Conservation (phyloP, 164 flowering plant species). For the Sedum album region DNA sequence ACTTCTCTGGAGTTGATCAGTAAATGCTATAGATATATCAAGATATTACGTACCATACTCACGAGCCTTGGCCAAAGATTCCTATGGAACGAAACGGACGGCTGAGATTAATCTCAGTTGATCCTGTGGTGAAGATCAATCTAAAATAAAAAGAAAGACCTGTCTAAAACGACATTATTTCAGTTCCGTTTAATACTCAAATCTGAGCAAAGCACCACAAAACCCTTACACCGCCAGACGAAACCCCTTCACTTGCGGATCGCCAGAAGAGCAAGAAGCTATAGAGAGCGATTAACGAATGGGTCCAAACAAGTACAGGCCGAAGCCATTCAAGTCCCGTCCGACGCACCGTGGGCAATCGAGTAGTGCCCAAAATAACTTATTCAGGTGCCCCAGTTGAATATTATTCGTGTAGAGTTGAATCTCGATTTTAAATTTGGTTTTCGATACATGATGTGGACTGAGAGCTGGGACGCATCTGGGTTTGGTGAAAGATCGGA, state of each 20-base stretch:
- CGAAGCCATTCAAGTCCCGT: conserved; percentile 34
- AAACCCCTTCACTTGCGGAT: neutral
- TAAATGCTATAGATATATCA: neutral
- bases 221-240: neutral
- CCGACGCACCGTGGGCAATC: conserved; percentile 45
- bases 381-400: conserved; percentile 19
- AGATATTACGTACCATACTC: neutral
- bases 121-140: neutral
- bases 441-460: neutral
- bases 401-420: no score
- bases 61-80: neutral
- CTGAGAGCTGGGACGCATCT: neutral
- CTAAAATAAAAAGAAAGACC: no score
- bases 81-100: neutral
- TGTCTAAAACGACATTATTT: neutral
- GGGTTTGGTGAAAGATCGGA: neutral
- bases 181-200: neutral
- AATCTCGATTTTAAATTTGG: conserved; percentile 2
- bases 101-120: neutral
- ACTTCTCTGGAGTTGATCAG: neutral
- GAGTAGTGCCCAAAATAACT: conserved; percentile 21
- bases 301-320: conserved; percentile 39
- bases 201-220: neutral
- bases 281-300: conserved; percentile 15
- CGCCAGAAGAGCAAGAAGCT: neutral